These are phyloP conservation scores for Mortierella sp. DNA, from an alignment of 371 early-diverging fungal species.

Conservation along the genomic window DNA sequence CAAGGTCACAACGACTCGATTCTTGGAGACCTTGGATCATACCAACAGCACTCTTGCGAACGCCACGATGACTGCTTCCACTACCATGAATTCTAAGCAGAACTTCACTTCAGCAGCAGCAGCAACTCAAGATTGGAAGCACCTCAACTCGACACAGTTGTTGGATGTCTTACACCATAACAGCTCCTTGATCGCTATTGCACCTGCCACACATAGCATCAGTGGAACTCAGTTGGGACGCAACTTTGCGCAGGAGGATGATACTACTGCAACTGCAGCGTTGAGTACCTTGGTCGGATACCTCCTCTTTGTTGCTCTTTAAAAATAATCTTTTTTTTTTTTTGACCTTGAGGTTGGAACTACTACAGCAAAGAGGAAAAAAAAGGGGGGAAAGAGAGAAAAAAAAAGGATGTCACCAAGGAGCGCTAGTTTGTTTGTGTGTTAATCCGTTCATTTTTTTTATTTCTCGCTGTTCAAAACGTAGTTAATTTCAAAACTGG, in stretches of 20 bases:
- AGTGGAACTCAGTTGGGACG: conserved; percentile 5
- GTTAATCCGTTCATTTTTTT: background rate
- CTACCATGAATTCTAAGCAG: background rate
- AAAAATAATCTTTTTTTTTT: background rate
- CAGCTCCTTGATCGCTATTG: conserved; percentile 9
- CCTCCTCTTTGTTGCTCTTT: background rate
- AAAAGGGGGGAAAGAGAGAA: background rate
- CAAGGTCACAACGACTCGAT: background rate
- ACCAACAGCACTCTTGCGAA: conserved; percentile 1
- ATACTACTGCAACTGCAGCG: background rate
- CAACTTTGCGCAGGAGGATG: conserved; percentile 8
- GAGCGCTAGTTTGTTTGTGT: background rate
- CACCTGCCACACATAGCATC: background rate
- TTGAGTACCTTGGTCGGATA: background rate
- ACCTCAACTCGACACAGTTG: conserved; percentile 1
- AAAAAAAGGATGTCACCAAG: background rate
- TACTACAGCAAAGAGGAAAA: background rate
- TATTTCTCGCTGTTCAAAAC: conserved; percentile 1
- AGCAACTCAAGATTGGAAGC: background rate
- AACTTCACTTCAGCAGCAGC: background rate
- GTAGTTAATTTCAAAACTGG: conserved; percentile 4
- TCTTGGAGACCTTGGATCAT: conserved; percentile 9
- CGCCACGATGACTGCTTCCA: background rate
- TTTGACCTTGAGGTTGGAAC: background rate
- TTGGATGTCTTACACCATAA: conserved; percentile 13